Evolutionary conservation across 2,329 filamentous ascomycete species (phyloP), one percentile per base, ranked within the genome.

Genomic region (Nannizziopsis arthrosporioides): DNA sequence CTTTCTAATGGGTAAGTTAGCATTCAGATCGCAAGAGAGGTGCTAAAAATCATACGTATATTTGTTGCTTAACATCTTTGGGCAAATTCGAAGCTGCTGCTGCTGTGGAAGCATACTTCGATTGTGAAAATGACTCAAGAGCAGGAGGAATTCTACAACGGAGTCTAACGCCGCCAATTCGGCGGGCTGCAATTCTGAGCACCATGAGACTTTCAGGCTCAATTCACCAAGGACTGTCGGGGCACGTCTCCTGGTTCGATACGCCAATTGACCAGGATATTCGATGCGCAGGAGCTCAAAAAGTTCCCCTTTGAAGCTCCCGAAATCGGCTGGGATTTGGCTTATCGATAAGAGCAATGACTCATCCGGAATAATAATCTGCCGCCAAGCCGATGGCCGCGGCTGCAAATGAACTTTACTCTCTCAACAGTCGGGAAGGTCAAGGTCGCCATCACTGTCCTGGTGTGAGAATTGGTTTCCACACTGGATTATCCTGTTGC

Each of bases 1-100:
- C 69, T 57, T 68, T 69, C 69, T 76, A 18, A 44, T 51, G 47
- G 49, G 31, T 27, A 31, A 11, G 46, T 32, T 36, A 32, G n/a
- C 22, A 6, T 10, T 19, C 22, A 14, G 35, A n/a, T 38, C 12
- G 10, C 10, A n/a, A 38, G 15, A 15, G 31, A 39, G 36, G 31
- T 35, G 17, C 3, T 9, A 19, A 14, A 15, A 42, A 43, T 27
- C 42, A 42, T 54, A 63, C 61, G 52, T 57, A 52, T 14, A 55
- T 52, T 49, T 61, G 58, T 11, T 51, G 39, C 51, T 62, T 60
- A 44, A 55, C 55, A 59, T 62, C 54, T 48, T 59, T 54, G 42
- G 60, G 47, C 34, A 56, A 54, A 53, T 57, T 65, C 32, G 57
- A 55, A 14, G 48, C 32, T 34, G 51, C 41, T 34, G 51, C 41